Conservation (phyloP, 352 stramenopile genomes). For the Pythium brachiatum region DNA sequence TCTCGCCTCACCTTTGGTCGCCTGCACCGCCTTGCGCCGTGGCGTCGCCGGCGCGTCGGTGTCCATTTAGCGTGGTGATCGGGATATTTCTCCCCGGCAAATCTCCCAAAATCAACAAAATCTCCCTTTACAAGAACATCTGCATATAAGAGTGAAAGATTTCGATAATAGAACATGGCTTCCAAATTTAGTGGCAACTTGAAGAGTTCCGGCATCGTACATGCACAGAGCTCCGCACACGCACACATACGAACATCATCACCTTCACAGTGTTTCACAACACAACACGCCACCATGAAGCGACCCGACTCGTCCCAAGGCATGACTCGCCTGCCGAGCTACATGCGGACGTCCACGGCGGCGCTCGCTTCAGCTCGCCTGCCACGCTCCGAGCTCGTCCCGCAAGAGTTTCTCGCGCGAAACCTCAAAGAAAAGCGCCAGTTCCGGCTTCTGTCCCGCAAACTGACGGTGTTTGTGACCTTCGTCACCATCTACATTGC, state of each 20-base stretch:
- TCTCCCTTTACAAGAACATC: conserved; percentile 15
- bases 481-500: conserved; percentile 64
- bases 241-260: no score
- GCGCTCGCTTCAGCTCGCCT: conserved; percentile 16
- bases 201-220: no score
- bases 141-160: neutral
- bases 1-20: conserved; percentile 22
- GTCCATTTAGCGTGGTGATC: conserved; percentile 6
- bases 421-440: conserved; percentile 73
- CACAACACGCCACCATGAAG: conserved; percentile 3
- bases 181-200: neutral
- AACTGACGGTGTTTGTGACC: conserved; percentile 61
- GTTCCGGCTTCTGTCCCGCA: conserved; percentile 58
- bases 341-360: conserved; percentile 28
- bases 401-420: conserved; percentile 50
- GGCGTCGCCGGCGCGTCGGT: neutral
- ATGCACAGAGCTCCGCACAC: no score
- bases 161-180: conserved; percentile 10
- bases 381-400: conserved; percentile 28
- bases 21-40: conserved; percentile 11
- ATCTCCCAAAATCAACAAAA: neutral
- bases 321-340: conserved; percentile 51
- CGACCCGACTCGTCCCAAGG: conserved; percentile 13
- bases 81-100: conserved; percentile 6
- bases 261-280: no score